Base-by-base conservation (phyloP, 495 filamentous ascomycete genomes). In the Talaromyces nanjingensis region DNA sequence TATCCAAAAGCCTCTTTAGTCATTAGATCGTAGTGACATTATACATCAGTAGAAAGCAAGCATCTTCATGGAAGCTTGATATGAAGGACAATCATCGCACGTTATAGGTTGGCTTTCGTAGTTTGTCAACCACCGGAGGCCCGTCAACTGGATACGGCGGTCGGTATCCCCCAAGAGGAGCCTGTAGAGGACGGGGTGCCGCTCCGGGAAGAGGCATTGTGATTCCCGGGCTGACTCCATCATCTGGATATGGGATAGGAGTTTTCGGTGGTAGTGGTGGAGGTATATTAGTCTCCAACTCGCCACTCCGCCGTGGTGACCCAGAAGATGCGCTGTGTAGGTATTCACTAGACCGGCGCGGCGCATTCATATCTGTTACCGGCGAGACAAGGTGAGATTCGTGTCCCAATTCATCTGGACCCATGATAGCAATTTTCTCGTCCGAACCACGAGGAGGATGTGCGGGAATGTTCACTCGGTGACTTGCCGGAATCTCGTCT, bases 181-280 rank as follows among this genome's bases (percentile, higher is more conserved):
- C 59, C 55, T 65, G 64, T 16, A 57, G 60, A 6, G 66, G 24
- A 31, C 63, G 63, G 53, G 62, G 45, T 1, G 64, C 63, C 31
- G 67, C 70, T 37, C 69, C 60, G 31, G 72, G 74, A 53, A 71
- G 73, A 12, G 71, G 74, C 75, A 74, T 77, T 9, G 71, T 66
- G 22, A 77, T 72, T 60, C 70, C 71, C 5, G 71, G 67, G 62
- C 69, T 68, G 64, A 67, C 69, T 45, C 72, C 64, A 54, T 74
- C 63, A 39, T 74, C 70, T 3, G 77, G 77, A 58, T 80, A 87
- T 1, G 81, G 84, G 12, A 94, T 84, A 1, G 91, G 91, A 0
- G 90, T 96, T 74, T 94, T 94, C 11, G 92, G 91, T 9, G 92
- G 92, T 24, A 93, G 69, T 0, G 92, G 92, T 37, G 92, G 92